Percentiles rank a stretch among this genome's conserved stretches.
Conservation (phyloP, 495 filamentous ascomycete species). For the Poronia punctata region DNA sequence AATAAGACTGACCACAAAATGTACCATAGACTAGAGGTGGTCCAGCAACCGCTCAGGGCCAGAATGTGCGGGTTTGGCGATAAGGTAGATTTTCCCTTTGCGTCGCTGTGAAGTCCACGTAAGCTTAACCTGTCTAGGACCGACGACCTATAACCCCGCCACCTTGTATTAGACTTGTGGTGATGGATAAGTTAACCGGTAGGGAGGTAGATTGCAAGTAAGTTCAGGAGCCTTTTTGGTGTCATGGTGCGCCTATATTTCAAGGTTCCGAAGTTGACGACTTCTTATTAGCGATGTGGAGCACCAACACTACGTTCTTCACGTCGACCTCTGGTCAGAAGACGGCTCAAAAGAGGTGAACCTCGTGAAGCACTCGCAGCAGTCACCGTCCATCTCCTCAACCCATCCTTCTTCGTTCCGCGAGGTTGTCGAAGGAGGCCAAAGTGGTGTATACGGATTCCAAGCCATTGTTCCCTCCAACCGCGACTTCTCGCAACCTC, state of each 20-base stretch:
- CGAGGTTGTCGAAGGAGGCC: conserved; percentile 30
- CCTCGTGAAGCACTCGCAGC: conserved; percentile 79
- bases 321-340: conserved; percentile 85
- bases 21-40: conserved; percentile 61
- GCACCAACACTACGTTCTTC: conserved; percentile 83
- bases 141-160: conserved; percentile 93
- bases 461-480: conserved; percentile 29
- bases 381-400: conserved; percentile 82
- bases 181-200: conserved; percentile 70
- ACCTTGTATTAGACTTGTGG: conserved; percentile 79
- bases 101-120: conserved; percentile 3
- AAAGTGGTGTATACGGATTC: conserved; percentile 22
- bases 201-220: conserved; percentile 89
- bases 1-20: conserved; percentile 9
- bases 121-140: conserved; percentile 50
- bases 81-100: conserved; percentile 56
- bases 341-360: conserved; percentile 87
- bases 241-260: conserved; percentile 25
- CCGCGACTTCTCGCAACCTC: conserved; percentile 32
- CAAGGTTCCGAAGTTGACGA: conserved; percentile 12
- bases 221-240: conserved; percentile 39
- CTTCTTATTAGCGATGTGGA: conserved; percentile 49
- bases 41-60: conserved; percentile 88
- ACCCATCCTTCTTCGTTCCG: conserved; percentile 75
- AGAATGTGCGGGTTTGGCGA: conserved; percentile 99